Percentiles rank a stretch among this genome's conserved stretches.
Conservation (phyloP, 2,329 filamentous ascomycete genomes). For the Botrytis paeoniae region DNA sequence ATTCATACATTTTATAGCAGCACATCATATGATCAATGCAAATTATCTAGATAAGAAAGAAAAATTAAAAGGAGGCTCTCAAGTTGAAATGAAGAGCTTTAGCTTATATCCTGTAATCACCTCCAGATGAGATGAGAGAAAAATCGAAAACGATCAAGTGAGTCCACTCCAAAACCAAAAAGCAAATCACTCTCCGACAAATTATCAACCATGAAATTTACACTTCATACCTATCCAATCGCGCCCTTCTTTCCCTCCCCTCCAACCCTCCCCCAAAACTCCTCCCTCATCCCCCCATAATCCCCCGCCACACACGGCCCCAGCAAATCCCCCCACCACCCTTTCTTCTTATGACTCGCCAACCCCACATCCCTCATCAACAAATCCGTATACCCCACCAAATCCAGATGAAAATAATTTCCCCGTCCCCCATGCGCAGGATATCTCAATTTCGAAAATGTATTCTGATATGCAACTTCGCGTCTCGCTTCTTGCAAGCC, state of each 20-base stretch:
- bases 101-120: too few species aligned
- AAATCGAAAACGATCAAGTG: too few species aligned
- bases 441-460: constrained; percentile 19
- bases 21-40: too few species aligned
- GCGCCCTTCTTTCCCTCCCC: too few species aligned
- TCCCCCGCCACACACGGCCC: constrained; percentile 2
- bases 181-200: too few species aligned
- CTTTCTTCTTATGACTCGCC: background rate
- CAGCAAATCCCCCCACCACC: constrained; percentile 3
- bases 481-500: background rate
- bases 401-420: constrained; percentile 16
- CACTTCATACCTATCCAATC: background rate
- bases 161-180: too few species aligned
- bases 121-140: too few species aligned
- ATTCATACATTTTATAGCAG: too few species aligned
- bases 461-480: constrained; percentile 11
- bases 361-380: constrained; percentile 10
- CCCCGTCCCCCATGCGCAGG: constrained; percentile 7
- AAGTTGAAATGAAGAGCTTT: too few species aligned
- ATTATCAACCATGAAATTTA: background rate
- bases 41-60: too few species aligned
- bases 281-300: background rate
- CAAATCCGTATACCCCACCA: constrained; percentile 14
- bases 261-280: background rate
- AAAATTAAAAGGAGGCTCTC: too few species aligned